Evolutionary conservation across 441 rosid species (phyloP), one percentile per base, ranked within the genome.

Genomic region (Bruguiera hainesii): DNA sequence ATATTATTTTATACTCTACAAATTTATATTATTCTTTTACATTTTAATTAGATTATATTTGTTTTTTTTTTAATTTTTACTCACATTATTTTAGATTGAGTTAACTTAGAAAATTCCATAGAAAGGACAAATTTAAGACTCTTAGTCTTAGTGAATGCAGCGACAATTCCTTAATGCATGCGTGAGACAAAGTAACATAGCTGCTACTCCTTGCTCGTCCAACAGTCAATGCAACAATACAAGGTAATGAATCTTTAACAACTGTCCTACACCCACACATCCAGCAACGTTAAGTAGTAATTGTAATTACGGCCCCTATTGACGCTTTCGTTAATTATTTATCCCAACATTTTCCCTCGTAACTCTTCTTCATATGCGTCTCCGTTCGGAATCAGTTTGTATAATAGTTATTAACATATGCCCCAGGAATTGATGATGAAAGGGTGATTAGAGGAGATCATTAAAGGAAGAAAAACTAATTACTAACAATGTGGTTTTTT

Each of bases 401-500:
- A 0, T 7, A 31, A 5, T 31, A 31, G 33, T 5, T 16, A 1
- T 37, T 56, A 59, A 23, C 56, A 64, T 21, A 37, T 37, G 13
- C 15, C 46, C 46, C 15, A 11, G 46, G 46, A 37, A 37, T 10
- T 37, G 46, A 37, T 10, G 46, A 37, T 10, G 46, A 37, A 21
- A n/a, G 28, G 63, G 20, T 53, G 59, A 30, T 33, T 52, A n/a
- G 48, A 29, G 48, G 29, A 26, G 30, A 48, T 6, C 48, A 58
- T 31, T 6, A 0, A 5, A 1, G 33, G 33, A 31, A 31, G 33
- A 67, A 46, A 3, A 7, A 23, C 20, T 10, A 53, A 53, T 15
- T 20, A 42, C 20, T 28, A 25, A 37, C 46, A 37, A 80, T 73
- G 83, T 71, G 86, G 83, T 26, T 78, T 30, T 55, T 83, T n/a